Conservation (phyloP, 2,329 filamentous ascomycete species). For the Macrophomina pseudophaseolina region DNA sequence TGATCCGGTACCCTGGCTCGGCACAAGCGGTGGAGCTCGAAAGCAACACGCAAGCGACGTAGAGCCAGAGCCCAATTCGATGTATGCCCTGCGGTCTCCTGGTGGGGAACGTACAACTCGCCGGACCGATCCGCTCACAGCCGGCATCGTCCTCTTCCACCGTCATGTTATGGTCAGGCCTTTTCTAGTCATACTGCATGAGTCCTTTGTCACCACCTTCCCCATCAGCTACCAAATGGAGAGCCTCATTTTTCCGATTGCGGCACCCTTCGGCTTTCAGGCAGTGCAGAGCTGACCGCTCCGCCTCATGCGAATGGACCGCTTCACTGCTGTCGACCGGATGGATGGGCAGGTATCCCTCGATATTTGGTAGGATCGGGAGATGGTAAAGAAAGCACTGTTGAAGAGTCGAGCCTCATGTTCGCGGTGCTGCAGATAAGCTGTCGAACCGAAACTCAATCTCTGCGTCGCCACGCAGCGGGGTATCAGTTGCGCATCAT, state of each 20-base stretch:
- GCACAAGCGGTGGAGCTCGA: neutral
- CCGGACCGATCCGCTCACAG: neutral
- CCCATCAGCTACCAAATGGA: neutral
- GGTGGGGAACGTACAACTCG: neutral
- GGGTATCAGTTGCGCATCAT: no score
- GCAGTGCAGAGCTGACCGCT: neutral
- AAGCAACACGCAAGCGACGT: neutral
- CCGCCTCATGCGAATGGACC: neutral
- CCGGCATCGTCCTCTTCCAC: neutral
- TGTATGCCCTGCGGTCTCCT: neutral
- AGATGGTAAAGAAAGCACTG: no score
- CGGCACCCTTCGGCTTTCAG: neutral
- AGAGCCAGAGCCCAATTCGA: neutral
- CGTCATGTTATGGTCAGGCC: neutral
- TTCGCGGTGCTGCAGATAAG: no score
- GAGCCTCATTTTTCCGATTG: neutral
- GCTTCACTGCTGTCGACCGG: neutral
- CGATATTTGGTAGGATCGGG: no score
- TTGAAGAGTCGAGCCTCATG: no score
- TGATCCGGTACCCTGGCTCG: neutral
- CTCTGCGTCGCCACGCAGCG: neutral
- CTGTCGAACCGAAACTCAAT: neutral
- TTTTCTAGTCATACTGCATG: neutral
- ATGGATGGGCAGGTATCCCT: neutral
- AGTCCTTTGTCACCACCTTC: neutral